Percentiles rank a stretch among this genome's conserved stretches.
Conservation (phyloP, 1,284 basidiomycete genomes). For the Wolfiporia cocos region DNA sequence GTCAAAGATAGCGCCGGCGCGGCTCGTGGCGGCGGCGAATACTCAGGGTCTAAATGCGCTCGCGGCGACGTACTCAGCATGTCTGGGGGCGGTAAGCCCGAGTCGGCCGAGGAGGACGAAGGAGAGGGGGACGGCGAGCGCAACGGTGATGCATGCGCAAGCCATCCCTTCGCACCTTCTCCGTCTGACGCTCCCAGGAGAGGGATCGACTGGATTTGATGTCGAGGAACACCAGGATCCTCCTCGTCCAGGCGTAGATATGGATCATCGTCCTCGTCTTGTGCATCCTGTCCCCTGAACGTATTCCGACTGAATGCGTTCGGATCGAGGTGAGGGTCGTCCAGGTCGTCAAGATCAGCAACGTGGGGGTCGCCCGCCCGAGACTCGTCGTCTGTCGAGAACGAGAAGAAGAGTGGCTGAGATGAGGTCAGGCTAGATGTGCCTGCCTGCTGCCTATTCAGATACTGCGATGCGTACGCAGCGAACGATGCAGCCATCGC, state of each 20-base stretch:
- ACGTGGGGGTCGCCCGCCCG: slow-evolving; percentile 41
- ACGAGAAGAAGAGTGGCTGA: slow-evolving; percentile 78
- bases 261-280: slow-evolving; percentile 61
- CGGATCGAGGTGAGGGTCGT: slow-evolving; percentile 62
- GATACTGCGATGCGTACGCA: slow-evolving; percentile 61
- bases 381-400: slow-evolving; percentile 67
- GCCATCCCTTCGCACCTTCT: slow-evolving; percentile 54
- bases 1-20: slow-evolving; percentile 58
- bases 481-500: slow-evolving; percentile 56
- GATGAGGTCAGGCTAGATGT: slow-evolving; percentile 46
- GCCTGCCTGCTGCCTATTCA: slow-evolving; percentile 44
- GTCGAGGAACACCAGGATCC: slow-evolving; percentile 33
- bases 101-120: slow-evolving; percentile 43
- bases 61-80: slow-evolving; percentile 21
- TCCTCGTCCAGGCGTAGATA: slow-evolving; percentile 66
- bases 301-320: slow-evolving; percentile 30
- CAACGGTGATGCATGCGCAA: slow-evolving; percentile 56
- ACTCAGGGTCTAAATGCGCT: slow-evolving; percentile 17
- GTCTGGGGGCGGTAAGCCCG: slow-evolving; percentile 34
- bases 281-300: slow-evolving; percentile 21
- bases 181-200: slow-evolving; percentile 35
- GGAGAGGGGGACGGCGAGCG: slow-evolving; percentile 41
- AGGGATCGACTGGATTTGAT: slow-evolving; percentile 43
- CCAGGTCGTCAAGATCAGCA: slow-evolving; percentile 58
- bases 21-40: slow-evolving; percentile 27